Evolutionary conservation across 2,329 filamentous ascomycete species (phyloP), one percentile per base, ranked within the genome.

Genomic region (Dryadomyces quercivorus): DNA sequence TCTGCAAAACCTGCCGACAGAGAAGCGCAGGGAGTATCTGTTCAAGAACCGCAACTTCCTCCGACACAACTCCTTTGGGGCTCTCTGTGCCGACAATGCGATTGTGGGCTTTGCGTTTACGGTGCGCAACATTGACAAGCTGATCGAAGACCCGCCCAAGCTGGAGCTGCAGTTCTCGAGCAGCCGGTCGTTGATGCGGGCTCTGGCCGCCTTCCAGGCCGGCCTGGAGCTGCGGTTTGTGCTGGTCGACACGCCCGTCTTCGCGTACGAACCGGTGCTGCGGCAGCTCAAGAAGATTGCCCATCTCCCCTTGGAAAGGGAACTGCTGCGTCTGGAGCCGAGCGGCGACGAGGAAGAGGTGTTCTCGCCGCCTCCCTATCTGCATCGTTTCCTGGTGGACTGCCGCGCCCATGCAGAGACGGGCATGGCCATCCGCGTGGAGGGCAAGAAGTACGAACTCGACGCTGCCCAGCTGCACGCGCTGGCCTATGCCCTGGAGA

Each of bases 211-310:
- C 0, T 61, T 84, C 7, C 67, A 70, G 8, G 55, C 62, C 0
- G 59, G 64, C 0, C 49, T 26, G 40, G 43, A 58, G 0, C 52
- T 77, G 3, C 63, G 62, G 1, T 82, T 88, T 47, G 63, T 83
- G 0, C 66, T 82, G 2, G 76, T 88, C 0, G 76, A 86, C 45
- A 84, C 84, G 0, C 72, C 84, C 0, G 73, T 84, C 0, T 89
- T 88, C 62, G 80, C 84, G 0, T 87, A 82, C 54, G 81, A 87
- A 53, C 85, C 85, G 0, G 73, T 89, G 1, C 63, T 89, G 5
- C 65, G 75, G 50, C 73, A 77, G 1, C 67, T 89, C 1, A 75
- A 86, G 62, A 65, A 70, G 0, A 78, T 80, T 22, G 67, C 63
- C 0, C 73, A 81, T 2, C 53, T 87, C 0, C 77, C 83, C 0